phyloP scores from a whole-genome alignment of 2,329 filamentous ascomycete genomes.

The Alternaria solani region DNA sequence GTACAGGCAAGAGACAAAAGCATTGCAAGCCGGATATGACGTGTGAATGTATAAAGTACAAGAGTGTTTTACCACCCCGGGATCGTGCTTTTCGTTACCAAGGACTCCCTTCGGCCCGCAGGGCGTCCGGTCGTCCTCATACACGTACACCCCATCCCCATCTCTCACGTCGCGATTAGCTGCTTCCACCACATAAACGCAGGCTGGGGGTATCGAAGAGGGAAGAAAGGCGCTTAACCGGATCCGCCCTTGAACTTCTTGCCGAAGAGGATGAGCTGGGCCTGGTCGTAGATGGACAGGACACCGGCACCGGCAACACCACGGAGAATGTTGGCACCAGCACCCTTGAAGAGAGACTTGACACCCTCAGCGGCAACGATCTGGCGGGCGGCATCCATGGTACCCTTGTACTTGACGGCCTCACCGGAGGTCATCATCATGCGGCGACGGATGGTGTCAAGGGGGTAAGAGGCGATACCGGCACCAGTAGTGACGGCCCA shows the following conservation, averaged over 20 bases:
- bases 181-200: slow-evolving; percentile 48
- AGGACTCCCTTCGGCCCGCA: slow-evolving; percentile 54
- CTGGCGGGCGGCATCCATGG: slow-evolving; percentile 92
- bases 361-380: slow-evolving; percentile 96
- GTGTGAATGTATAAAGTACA: slow-evolving; percentile 55
- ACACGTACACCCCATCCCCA: slow-evolving; percentile 41
- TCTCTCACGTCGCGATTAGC: slow-evolving; percentile 43
- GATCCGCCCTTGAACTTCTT: slow-evolving; percentile 89
- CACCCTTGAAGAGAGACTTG: slow-evolving; percentile 99
- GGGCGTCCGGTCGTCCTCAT: slow-evolving; percentile 50
- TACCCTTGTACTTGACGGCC: slow-evolving; percentile 99
- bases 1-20: slow-evolving; percentile 46
- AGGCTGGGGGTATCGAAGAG: slow-evolving; percentile 47
- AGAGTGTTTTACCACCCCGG: slow-evolving; percentile 48
- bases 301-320: slow-evolving; percentile 99
- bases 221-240: slow-evolving; percentile 51
- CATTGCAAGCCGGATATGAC: slow-evolving; percentile 51
- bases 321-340: slow-evolving; percentile 99
- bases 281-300: slow-evolving; percentile 99
- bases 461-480: slow-evolving; percentile 99
- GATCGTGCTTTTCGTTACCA: slow-evolving; percentile 52
- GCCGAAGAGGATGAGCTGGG: slow-evolving; percentile 98
- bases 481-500: slow-evolving; percentile 99
- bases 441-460: slow-evolving; percentile 99
- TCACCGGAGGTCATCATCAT: slow-evolving; percentile 99